phyloP scores from a whole-genome alignment of 352 stramenopile species.

The Phytophthora lateralis region DNA sequence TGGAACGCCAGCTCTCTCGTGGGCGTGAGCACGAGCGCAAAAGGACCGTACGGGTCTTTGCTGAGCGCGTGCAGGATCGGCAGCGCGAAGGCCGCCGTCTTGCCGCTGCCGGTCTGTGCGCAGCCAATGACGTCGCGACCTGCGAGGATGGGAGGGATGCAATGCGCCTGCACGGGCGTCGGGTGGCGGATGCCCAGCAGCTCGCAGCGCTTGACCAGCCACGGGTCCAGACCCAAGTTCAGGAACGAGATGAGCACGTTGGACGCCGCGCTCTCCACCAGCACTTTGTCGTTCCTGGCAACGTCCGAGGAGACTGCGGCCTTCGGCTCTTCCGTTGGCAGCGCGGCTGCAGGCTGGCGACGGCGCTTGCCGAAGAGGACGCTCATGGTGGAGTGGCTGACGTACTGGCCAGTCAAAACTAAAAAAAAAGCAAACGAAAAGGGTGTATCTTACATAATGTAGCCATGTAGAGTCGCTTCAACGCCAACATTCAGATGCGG shows the following conservation, averaged over 20 bases:
- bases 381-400: conserved; percentile 49
- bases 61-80: conserved; percentile 97
- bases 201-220: conserved; percentile 87
- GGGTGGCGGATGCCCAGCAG: conserved; percentile 86
- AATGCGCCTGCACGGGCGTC: conserved; percentile 90
- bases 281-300: conserved; percentile 45
- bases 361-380: conserved; percentile 82
- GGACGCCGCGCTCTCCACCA: conserved; percentile 40
- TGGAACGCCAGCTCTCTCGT: conserved; percentile 98
- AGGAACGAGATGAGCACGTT: conserved; percentile 80
- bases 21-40: conserved; percentile 95
- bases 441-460: background rate
- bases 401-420: background rate
- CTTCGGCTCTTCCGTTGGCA: conserved; percentile 2
- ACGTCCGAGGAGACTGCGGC: background rate
- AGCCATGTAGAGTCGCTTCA: background rate
- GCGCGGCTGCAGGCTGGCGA: conserved; percentile 22
- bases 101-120: conserved; percentile 96
- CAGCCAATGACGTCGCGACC: conserved; percentile 93
- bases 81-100: conserved; percentile 98
- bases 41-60: conserved; percentile 95
- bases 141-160: conserved; percentile 90
- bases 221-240: conserved; percentile 85
- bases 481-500: conserved; percentile 39
- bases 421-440: background rate